Evolutionary conservation across 192 early-diverging fungal species (phyloP).

Genomic region (Endogone sp.): DNA sequence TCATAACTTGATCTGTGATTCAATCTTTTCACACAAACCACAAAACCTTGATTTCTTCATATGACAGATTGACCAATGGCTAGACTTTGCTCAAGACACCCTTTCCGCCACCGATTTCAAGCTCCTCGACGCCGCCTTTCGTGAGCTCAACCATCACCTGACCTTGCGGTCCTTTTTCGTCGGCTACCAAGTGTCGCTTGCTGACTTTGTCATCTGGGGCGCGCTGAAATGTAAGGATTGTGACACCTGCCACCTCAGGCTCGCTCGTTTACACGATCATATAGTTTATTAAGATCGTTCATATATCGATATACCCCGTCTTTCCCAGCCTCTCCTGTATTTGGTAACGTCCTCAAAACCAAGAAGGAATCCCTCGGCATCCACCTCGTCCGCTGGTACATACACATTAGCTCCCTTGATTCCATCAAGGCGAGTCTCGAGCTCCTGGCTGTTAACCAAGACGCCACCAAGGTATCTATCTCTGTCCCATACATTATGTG

Average conservation of each 20-base stretch:
- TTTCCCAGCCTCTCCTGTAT: slow-evolving; percentile 61
- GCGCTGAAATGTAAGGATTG: slow-evolving; percentile 70
- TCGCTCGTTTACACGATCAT: too few relatives aligned
- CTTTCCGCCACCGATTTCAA: slow-evolving; percentile 65
- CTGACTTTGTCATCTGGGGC: slow-evolving; percentile 88
- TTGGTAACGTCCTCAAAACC: slow-evolving; percentile 76
- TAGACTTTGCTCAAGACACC: slow-evolving; percentile 63
- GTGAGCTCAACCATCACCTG: slow-evolving; percentile 77
- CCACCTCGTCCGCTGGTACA: slow-evolving; percentile 81
- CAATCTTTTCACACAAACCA: slow-evolving; percentile 5
- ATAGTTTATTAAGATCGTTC: background rate
- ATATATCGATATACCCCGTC: background rate
- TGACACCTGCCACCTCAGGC: background rate
- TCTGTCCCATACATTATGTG: too few relatives aligned
- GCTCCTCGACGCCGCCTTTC: slow-evolving; percentile 62
- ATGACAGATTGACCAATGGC: slow-evolving; percentile 65
- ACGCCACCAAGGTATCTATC: slow-evolving; percentile 39
- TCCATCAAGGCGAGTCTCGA: slow-evolving; percentile 45
- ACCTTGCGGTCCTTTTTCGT: slow-evolving; percentile 76
- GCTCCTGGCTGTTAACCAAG: slow-evolving; percentile 40
- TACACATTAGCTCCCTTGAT: slow-evolving; percentile 59
- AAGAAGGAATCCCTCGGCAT: slow-evolving; percentile 59
- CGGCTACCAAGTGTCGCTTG: slow-evolving; percentile 71
- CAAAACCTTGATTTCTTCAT: slow-evolving; percentile 1
- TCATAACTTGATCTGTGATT: slow-evolving; percentile 8